Evolutionary conservation across 768 basidiomycete species (phyloP), one percentile per base, ranked within the genome.

Genomic region (Cystobasidium tubakii): DNA sequence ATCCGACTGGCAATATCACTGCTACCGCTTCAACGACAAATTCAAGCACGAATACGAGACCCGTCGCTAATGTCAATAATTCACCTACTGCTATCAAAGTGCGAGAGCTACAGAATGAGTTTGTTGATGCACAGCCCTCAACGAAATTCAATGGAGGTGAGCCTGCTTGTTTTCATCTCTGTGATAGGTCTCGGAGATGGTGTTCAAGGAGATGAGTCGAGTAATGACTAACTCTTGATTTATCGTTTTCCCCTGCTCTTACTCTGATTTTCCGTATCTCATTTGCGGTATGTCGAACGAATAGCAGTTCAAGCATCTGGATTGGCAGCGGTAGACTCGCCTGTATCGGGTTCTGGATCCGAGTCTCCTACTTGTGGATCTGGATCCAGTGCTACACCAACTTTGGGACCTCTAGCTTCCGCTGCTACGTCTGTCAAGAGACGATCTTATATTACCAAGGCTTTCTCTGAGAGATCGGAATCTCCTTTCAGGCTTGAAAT

Each of bases 401-500:
- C 63, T 23, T 65, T 33, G 19, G 63, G 63, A 21, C 39, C 63
- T 15, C 34, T 65, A 12, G 63, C 63, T 29, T 33, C 63, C 4
- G 36, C 31, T 65, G 36, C 63, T 50, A 50, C 46, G 4, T 17
- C 46, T 17, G 36, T 65, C 63, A 65, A 46, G 44, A 27, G 25
- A 42, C 63, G 63, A 36, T 33, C 66, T n/a, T 13, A 25, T 15
- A 50, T 55, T 50, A 53, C 31, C 46, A 69, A 69, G 29, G 39
- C 66, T n/a, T 69, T 44, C 31, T 69, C 66, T 2, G 66, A 69
- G 36, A 42, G 66, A 34, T 6, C 50, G 17, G 66, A 69, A 3
- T 69, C 66, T 33, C 66, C 66, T 3, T 50, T 69, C 23, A 44
- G 66, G 19, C 42, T 69, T 34, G 66, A 69, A 21, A 10, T 69